Conservation (phyloP, 106 monocot species). For the Triglochin maritima region DNA sequence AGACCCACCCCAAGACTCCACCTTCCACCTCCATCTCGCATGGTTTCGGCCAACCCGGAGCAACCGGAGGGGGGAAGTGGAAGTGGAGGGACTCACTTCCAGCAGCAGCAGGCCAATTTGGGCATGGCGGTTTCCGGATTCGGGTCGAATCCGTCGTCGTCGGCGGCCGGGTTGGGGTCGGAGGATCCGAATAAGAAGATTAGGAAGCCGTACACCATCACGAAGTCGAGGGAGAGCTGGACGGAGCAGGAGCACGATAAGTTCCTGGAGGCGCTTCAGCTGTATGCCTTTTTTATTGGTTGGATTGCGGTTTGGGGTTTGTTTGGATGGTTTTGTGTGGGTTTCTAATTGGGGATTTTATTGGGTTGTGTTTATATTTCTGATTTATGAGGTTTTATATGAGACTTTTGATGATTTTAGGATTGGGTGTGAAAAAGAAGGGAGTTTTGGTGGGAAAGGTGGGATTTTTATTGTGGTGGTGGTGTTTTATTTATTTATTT, state of each 20-base stretch:
- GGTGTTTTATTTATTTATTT: too few relatives aligned
- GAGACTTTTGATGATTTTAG: too few relatives aligned
- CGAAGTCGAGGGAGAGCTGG: constrained; percentile 64
- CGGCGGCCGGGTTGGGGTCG: constrained; percentile 2
- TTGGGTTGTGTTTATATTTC: too few relatives aligned
- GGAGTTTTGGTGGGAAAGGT: too few relatives aligned
- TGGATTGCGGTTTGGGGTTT: not conserved
- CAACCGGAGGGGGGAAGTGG: not conserved
- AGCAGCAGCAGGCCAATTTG: not conserved
- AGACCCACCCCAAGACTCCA: too few relatives aligned
- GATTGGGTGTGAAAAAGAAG: too few relatives aligned
- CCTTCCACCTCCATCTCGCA: not conserved
- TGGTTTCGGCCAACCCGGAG: not conserved
- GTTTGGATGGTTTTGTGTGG: not conserved
- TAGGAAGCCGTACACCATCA: constrained; percentile 79
- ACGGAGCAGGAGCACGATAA: constrained; percentile 61
- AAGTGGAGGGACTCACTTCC: not conserved
- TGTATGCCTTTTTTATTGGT: constrained; percentile 13
- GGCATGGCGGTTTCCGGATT: constrained; percentile 17
- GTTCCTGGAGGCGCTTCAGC: constrained; percentile 51
- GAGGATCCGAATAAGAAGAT: constrained; percentile 47
- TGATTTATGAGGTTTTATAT: too few relatives aligned
- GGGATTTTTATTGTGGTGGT: too few relatives aligned
- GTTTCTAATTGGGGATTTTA: not conserved
- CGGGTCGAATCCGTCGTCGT: not conserved